Conservation (phyloP, 768 basidiomycete genomes). For the Rickenella mellea region DNA sequence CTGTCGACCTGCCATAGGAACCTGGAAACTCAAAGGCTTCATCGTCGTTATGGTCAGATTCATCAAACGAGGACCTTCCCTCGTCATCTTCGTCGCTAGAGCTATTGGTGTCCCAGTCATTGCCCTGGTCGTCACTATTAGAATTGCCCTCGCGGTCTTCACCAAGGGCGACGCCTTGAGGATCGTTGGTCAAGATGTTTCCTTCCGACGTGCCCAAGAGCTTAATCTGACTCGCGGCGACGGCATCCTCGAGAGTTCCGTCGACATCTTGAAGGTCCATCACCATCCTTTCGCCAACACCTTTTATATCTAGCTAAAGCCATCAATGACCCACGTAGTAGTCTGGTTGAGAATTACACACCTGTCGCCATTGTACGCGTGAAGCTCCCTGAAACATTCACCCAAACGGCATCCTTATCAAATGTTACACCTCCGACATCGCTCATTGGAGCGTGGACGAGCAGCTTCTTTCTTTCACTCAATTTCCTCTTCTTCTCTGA, state of each 20-base stretch:
- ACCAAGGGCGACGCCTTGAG: slow-evolving; percentile 18
- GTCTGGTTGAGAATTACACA: slow-evolving; percentile 11
- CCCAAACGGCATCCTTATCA: slow-evolving; percentile 97
- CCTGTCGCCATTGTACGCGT: slow-evolving; percentile 65
- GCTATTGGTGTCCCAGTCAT: slow-evolving; percentile 11
- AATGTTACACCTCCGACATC: slow-evolving; percentile 95
- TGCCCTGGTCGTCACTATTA: slow-evolving; percentile 10
- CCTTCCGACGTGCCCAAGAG: slow-evolving; percentile 77
- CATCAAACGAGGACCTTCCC: not conserved
- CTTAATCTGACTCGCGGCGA: slow-evolving; percentile 72
- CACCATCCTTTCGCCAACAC: slow-evolving; percentile 97
- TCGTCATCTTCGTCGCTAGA: slow-evolving; percentile 13
- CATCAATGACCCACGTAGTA: slow-evolving; percentile 1
- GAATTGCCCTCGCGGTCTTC: slow-evolving; percentile 20
- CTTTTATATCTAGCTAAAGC: slow-evolving; percentile 50
- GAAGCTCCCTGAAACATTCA: slow-evolving; percentile 95
- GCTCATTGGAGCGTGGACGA: slow-evolving; percentile 97
- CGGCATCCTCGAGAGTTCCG: slow-evolving; percentile 73
- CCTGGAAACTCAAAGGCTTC: slow-evolving; percentile 10
- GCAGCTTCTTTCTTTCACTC: slow-evolving; percentile 87
- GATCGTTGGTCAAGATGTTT: slow-evolving; percentile 39
- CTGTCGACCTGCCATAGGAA: too few relatives aligned
- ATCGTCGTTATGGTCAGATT: slow-evolving; percentile 10
- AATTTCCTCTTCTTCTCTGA: slow-evolving; percentile 87
- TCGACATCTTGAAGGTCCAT: slow-evolving; percentile 88